Evolutionary conservation across 2,329 filamentous ascomycete species (phyloP).

Genomic region (Aspergillus eucalypticola): DNA sequence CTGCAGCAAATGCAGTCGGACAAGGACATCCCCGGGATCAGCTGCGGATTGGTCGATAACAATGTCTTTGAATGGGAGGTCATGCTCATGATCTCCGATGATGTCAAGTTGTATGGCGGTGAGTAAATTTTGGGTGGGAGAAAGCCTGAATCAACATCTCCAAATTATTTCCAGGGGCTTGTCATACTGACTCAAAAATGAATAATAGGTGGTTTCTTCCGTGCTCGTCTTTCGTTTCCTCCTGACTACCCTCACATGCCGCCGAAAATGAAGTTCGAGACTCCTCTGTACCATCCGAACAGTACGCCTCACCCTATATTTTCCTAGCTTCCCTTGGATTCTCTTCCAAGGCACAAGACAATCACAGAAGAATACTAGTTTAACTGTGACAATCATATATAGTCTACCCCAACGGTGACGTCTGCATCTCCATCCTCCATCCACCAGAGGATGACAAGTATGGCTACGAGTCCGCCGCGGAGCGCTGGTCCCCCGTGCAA

Average conservation of each 20-base stretch:
- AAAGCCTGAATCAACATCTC: background rate
- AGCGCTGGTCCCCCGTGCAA: slow-evolving; percentile 94
- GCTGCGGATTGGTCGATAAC: slow-evolving; percentile 80
- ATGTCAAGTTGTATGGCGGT: slow-evolving; percentile 93
- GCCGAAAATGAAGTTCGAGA: slow-evolving; percentile 83
- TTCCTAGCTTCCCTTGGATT: slow-evolving; percentile 14
- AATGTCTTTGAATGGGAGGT: slow-evolving; percentile 98
- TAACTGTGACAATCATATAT: background rate
- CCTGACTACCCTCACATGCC: slow-evolving; percentile 82
- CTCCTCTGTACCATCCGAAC: slow-evolving; percentile 90
- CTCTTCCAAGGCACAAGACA: background rate
- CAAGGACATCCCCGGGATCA: slow-evolving; percentile 91
- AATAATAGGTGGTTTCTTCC: slow-evolving; percentile 80
- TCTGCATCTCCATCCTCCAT: slow-evolving; percentile 97
- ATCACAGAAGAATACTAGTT: background rate
- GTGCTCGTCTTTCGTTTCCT: slow-evolving; percentile 80
- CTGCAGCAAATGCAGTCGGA: slow-evolving; percentile 91
- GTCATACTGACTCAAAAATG: too few relatives aligned
- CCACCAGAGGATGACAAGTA: slow-evolving; percentile 91
- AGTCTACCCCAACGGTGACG: slow-evolving; percentile 81
- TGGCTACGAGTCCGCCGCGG: slow-evolving; percentile 85
- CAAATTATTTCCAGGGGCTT: background rate
- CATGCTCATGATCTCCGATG: slow-evolving; percentile 96
- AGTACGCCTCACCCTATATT: slow-evolving; percentile 50
- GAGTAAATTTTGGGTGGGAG: slow-evolving; percentile 32